Conservation (phyloP, 208 protist genomes). For the Wallacemonas sp. region DNA sequence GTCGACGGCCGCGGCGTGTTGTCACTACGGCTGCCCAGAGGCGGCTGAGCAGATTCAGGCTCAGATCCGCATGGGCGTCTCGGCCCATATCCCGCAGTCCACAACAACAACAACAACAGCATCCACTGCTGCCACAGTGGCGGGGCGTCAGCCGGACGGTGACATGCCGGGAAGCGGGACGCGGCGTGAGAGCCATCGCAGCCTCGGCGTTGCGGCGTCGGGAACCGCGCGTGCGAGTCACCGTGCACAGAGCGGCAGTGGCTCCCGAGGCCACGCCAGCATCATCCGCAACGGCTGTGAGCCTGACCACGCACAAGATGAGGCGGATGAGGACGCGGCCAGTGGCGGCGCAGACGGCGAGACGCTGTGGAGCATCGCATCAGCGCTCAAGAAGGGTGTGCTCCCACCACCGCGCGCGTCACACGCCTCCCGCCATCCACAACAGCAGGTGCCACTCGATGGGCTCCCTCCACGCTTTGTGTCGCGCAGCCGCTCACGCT, state of each 20-base stretch:
- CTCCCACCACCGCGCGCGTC: background rate
- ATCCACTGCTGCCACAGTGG: no score
- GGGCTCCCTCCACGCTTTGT: no score
- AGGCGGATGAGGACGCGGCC: background rate
- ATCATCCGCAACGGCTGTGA: background rate
- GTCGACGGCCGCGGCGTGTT: slow-evolving; percentile 39
- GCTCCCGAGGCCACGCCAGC: background rate
- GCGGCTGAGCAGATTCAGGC: slow-evolving; percentile 37
- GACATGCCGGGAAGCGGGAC: no score
- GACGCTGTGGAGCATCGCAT: slow-evolving; percentile 3
- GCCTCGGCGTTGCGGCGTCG: no score
- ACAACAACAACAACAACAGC: no score
- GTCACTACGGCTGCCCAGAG: slow-evolving; percentile 55
- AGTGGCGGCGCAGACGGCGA: background rate
- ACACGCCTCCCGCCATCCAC: no score
- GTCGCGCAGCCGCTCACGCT: background rate
- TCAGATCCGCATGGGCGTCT: slow-evolving; percentile 35
- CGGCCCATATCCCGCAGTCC: slow-evolving; percentile 27
- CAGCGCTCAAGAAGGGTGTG: background rate
- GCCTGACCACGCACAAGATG: background rate
- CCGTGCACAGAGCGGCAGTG: background rate
- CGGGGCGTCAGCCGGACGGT: no score
- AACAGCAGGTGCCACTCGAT: no score
- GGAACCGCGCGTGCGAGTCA: no score
- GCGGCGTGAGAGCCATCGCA: no score